Conservation (phyloP, 345 rosid genomes). For the Ricinus communis region DNA sequence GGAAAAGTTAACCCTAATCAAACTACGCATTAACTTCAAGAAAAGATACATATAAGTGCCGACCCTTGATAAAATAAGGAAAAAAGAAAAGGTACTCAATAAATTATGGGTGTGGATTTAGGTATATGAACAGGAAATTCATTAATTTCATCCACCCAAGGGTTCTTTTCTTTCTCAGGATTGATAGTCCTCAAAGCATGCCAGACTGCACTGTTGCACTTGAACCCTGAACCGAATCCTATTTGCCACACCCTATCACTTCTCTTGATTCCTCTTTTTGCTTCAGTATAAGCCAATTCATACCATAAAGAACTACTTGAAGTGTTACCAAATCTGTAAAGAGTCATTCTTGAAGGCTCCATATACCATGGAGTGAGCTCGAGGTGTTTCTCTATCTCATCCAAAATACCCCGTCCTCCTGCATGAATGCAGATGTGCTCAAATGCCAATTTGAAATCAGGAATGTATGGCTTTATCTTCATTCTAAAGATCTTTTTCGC, state of each 20-base stretch:
- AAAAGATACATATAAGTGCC: too few species aligned
- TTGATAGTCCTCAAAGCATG: conserved; percentile 58
- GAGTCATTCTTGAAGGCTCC: too few species aligned
- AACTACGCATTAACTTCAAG: too few species aligned
- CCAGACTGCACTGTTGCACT: conserved; percentile 85
- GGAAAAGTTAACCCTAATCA: too few species aligned
- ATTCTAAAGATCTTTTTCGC: neutral
- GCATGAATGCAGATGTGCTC: conserved; percentile 86
- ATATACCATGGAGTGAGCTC: conserved; percentile 65
- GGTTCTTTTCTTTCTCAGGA: conserved; percentile 55
- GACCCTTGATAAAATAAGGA: too few species aligned
- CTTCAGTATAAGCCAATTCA: conserved; percentile 72
- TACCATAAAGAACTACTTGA: conserved; percentile 88
- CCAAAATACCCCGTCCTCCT: conserved; percentile 76
- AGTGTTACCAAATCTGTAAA: too few species aligned
- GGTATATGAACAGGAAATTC: conserved; percentile 61
- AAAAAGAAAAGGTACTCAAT: neutral
- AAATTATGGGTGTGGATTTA: neutral
- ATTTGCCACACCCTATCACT: conserved; percentile 82
- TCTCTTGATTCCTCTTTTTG: conserved; percentile 64
- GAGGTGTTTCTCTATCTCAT: conserved; percentile 72
- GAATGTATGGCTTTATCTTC: conserved; percentile 47
- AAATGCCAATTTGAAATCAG: conserved; percentile 74
- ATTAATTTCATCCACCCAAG: conserved; percentile 75
- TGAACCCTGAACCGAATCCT: conserved; percentile 79